Percentiles rank a stretch among this genome's conserved stretches.
Evolutionary conservation across 208 protist species (phyloP).

Genomic region (Trypanosoma avium): DNA sequence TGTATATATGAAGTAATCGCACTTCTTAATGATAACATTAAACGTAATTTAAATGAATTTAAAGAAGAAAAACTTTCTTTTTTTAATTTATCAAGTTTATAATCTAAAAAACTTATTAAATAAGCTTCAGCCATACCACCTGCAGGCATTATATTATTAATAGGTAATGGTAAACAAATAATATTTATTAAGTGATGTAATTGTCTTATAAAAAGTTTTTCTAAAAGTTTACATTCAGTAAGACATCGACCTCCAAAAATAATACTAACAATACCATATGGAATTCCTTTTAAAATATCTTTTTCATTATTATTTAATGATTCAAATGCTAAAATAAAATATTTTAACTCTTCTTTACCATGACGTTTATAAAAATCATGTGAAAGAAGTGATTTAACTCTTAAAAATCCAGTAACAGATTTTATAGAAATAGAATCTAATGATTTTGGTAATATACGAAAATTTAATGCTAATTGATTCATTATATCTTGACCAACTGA

Average conservation of each 20-base stretch:
- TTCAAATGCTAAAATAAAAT: conserved; percentile 15
- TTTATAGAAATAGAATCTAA: not conserved
- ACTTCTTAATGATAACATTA: conserved; percentile 13
- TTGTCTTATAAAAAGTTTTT: conserved; percentile 20
- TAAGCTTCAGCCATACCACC: conserved; percentile 20
- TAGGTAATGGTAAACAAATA: conserved; percentile 11
- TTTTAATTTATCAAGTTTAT: conserved; percentile 12
- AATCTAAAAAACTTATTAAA: conserved; percentile 16
- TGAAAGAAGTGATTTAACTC: conserved; percentile 6
- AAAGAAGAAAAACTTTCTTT: not conserved
- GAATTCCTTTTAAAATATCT: not conserved
- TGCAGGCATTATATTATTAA: conserved; percentile 21
- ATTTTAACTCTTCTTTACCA: not conserved
- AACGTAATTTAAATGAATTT: conserved; percentile 5
- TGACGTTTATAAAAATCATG: not conserved
- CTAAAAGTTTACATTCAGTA: conserved; percentile 5
- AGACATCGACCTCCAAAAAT: conserved; percentile 27
- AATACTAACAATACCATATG: conserved; percentile 14
- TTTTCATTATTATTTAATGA: not conserved
- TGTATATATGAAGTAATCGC: conserved; percentile 25
- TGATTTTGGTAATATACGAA: conserved; percentile 40
- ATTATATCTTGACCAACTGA: conserved; percentile 50
- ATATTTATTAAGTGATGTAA: conserved; percentile 32
- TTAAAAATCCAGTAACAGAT: not conserved
- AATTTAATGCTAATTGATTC: conserved; percentile 52